Percentiles rank a stretch among this genome's conserved stretches.
These are phyloP conservation scores for Exophiala viscosa DNA, from an alignment of 2,329 filamentous ascomycete species.

Conservation along the genomic window DNA sequence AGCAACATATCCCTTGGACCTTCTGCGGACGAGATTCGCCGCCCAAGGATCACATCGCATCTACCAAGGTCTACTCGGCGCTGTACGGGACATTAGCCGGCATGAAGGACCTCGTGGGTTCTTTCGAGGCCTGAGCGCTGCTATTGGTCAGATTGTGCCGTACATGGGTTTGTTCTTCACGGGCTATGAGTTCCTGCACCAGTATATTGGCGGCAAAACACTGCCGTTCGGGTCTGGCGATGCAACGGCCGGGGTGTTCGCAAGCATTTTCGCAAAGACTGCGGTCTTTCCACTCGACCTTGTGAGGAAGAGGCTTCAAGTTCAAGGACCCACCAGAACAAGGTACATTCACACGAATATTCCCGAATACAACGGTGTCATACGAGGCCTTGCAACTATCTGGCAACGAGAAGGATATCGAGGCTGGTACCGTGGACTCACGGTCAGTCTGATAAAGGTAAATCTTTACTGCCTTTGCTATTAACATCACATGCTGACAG, in stretches of 20 bases:
- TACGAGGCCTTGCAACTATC: conserved; percentile 65
- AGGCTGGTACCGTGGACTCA: conserved; percentile 82
- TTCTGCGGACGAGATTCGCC: conserved; percentile 92
- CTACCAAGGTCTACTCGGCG: conserved; percentile 68
- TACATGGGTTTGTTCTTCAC: conserved; percentile 98
- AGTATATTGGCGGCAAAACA: conserved; percentile 53
- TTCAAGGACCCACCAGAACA: conserved; percentile 80
- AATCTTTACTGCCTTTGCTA: background rate
- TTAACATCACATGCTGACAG: background rate
- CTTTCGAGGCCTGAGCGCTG: conserved; percentile 81
- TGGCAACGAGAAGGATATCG: conserved; percentile 68
- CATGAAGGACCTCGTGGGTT: conserved; percentile 77
- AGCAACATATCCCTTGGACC: conserved; percentile 85
- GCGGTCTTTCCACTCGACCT: conserved; percentile 89
- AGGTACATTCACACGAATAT: conserved; percentile 84
- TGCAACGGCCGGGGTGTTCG: conserved; percentile 74
- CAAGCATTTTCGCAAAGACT: conserved; percentile 80
- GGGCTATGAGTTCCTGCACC: conserved; percentile 72
- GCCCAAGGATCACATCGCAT: conserved; percentile 78
- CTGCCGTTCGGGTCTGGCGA: conserved; percentile 74
- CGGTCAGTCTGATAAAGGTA: conserved; percentile 81
- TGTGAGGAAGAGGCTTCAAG: conserved; percentile 87
- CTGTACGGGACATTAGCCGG: conserved; percentile 67
- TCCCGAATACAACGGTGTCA: conserved; percentile 69
- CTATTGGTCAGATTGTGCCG: conserved; percentile 81